Conservation (phyloP, 257 asterid species). For the Parsonsia alboflavescens region DNA sequence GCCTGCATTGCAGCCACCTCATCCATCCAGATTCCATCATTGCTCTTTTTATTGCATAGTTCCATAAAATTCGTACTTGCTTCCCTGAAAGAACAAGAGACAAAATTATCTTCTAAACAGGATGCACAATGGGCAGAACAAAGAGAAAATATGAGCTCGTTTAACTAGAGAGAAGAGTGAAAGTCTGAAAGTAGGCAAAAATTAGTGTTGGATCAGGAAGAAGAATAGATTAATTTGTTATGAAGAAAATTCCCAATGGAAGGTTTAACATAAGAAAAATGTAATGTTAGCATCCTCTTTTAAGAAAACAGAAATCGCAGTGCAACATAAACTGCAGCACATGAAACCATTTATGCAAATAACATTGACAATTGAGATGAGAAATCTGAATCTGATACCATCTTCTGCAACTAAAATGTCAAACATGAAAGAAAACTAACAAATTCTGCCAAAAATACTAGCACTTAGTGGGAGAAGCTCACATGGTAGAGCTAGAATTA, state of each 20-base stretch:
- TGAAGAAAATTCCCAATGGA: not conserved
- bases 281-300: not conserved
- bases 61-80: slow-evolving; percentile 65
- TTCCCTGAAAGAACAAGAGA: slow-evolving; percentile 39
- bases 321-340: not conserved
- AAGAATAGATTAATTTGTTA: not conserved
- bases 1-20: slow-evolving; percentile 85
- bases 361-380: not conserved
- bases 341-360: not conserved
- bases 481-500: not conserved
- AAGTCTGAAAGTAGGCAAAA: not conserved
- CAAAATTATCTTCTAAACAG: not conserved
- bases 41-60: slow-evolving; percentile 62
- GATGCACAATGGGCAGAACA: not conserved
- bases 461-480: not conserved
- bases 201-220: not conserved
- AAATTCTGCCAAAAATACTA: not conserved
- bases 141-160: not conserved
- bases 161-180: not conserved
- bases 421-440: not conserved
- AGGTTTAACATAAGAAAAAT: not conserved
- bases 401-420: not conserved
- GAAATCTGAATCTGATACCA: not conserved
- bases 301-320: not conserved
- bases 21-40: slow-evolving; percentile 69